phyloP scores from a whole-genome alignment of 2,329 filamentous ascomycete genomes.

The Trematosphaeria pertusa region DNA sequence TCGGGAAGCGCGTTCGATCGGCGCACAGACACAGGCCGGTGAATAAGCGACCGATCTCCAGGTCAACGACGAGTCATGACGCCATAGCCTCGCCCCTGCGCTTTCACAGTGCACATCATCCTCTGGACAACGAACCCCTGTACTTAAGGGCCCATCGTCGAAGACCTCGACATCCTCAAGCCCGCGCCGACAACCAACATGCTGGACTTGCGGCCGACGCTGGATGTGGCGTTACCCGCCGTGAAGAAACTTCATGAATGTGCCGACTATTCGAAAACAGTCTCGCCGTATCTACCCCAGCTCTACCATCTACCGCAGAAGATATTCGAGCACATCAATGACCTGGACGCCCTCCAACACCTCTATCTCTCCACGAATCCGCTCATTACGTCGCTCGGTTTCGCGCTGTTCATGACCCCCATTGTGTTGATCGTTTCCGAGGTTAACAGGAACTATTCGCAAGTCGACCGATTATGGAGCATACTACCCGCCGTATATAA shows the following conservation, averaged over 20 bases:
- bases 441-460: conserved; percentile 93
- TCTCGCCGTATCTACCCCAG: conserved; percentile 78
- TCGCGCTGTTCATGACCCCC: conserved; percentile 73
- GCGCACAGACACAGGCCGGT: conserved; percentile 24
- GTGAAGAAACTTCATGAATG: conserved; percentile 76
- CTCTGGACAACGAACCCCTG: too few relatives aligned
- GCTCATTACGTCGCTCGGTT: conserved; percentile 74
- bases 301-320: conserved; percentile 56
- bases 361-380: conserved; percentile 89
- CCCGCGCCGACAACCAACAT: conserved; percentile 49
- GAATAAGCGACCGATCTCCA: conserved; percentile 11
- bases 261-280: conserved; percentile 75
- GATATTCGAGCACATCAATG: conserved; percentile 63
- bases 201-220: conserved; percentile 44
- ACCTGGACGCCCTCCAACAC: conserved; percentile 67
- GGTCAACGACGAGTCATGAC: conserved; percentile 31
- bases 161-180: background rate
- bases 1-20: conserved; percentile 25
- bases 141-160: conserved; percentile 4
- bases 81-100: conserved; percentile 22
- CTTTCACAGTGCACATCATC: too few relatives aligned
- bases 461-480: conserved; percentile 93
- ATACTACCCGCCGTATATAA: conserved; percentile 87
- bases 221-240: conserved; percentile 66
- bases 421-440: conserved; percentile 80